Percentiles rank a stretch among this genome's conserved stretches.
phyloP scores from a whole-genome alignment of 495 filamentous ascomycete species.

The Lepidopterella palustris region DNA sequence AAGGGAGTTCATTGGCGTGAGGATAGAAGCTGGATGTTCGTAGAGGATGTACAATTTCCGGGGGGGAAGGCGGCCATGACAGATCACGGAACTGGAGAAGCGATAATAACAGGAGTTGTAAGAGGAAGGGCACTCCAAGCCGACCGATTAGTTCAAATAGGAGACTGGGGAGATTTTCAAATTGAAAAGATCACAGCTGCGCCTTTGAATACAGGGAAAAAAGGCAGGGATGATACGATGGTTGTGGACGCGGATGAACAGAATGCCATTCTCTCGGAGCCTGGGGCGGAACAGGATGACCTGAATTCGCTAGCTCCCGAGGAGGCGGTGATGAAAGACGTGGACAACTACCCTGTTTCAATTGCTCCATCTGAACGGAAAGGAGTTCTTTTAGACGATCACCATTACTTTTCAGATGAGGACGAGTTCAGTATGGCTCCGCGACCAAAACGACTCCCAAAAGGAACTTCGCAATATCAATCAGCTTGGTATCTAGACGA shows the following conservation, averaged over 20 bases:
- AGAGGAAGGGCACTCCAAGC: constrained; percentile 82
- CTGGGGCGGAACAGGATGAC: constrained; percentile 72
- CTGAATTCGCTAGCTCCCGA: constrained; percentile 80
- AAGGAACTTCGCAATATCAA: constrained; percentile 90
- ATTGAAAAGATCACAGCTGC: constrained; percentile 78
- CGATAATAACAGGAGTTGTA: constrained; percentile 78
- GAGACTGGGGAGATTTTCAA: constrained; percentile 93
- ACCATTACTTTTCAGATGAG: constrained; percentile 96
- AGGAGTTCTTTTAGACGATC: constrained; percentile 89
- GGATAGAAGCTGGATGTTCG: constrained; percentile 86
- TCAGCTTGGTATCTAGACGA: constrained; percentile 87
- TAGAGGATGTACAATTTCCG: constrained; percentile 71
- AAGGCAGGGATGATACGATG: constrained; percentile 63
- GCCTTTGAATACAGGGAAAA: constrained; percentile 47
- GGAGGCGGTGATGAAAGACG: constrained; percentile 65
- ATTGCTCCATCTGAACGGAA: constrained; percentile 53
- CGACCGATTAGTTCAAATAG: constrained; percentile 82
- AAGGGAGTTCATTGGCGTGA: constrained; percentile 93
- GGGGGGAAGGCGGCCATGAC: constrained; percentile 41
- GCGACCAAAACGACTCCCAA: constrained; percentile 69
- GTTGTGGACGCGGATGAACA: constrained; percentile 50
- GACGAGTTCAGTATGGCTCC: constrained; percentile 53
- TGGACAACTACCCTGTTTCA: constrained; percentile 50
- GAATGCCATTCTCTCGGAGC: constrained; percentile 55
- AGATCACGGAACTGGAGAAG: constrained; percentile 43